Base-by-base conservation (phyloP, 2,329 filamentous ascomycete genomes). In the Pleochaeta shiraiana region DNA sequence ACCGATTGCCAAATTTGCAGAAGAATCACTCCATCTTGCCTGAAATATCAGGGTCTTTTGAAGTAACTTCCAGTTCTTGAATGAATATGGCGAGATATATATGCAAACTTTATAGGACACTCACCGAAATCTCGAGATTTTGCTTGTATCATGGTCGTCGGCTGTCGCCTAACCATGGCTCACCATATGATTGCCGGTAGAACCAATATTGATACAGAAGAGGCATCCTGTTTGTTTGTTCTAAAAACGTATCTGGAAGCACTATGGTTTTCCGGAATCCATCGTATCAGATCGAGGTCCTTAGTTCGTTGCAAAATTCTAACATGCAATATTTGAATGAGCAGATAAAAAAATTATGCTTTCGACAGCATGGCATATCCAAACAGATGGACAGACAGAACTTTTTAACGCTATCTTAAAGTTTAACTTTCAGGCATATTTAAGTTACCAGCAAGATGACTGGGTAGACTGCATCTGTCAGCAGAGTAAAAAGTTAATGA, bases 121-220 rank as follows among this genome's bases (percentile, higher is more conserved):
- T 21, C 26, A 7, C 33, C 59, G 9, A 16, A 62, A 43, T 62
- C 59, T 2, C 31, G 26, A 11, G 16, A 26, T 1, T 62, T 24
- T 39, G 59, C 37, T 21, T 62, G 59, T 14, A 62, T 62, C 31
- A 62, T 43, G 59, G 59, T 62, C 11, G 59, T 62, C 11, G 31
- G 59, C 19, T 62, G 33, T 34, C 31, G 59, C 9, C 34, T 62
- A 1, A 62, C 31, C 3, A 39, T 39, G 28, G 31, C 31, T 11
- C 59, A n/a, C 11, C 4, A 62, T 1, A 39, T 62, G 21, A 34
- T 43, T 34, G 31, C 59, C 1, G 24, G 59, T 28, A 37, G 39
- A 24, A 62, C 59, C 9, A 62, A 6, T 21, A 24, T 62, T 26
- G 59, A 62, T 21, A n/a, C 59, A 1, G 37, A 11, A 39, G 37